Base-by-base conservation (phyloP, 805 yeast genomes). In the Candida ponderosae region DNA sequence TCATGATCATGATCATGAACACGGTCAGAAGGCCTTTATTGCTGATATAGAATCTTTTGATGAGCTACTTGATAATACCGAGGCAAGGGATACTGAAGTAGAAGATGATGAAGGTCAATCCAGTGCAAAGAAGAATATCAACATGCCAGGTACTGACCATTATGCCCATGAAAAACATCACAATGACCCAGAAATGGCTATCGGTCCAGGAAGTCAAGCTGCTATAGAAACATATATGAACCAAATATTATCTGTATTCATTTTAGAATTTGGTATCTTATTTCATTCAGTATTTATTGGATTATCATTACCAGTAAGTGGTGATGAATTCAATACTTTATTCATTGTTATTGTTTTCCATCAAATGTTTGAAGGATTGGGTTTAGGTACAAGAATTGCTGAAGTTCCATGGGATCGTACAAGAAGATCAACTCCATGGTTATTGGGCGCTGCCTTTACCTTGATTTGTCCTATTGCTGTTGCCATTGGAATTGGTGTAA, bases 231-330 rank as follows among this genome's bases (percentile, higher is more conserved):
- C 61, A 31, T 78, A 75, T 51, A 63, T 70, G 29, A 77, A 76
- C 28, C 81, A 79, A 54, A 50, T 81, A 14, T 51, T 79, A 9
- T 59, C 72, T 11, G 70, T 76, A 1, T 69, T 76, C 35, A 72
- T 80, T 27, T 60, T 83, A 42, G 95, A 85, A 56, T 81, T 81
- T 46, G 95, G 95, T 51, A 70, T 86, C 32, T 59, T 86, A 24
- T 82, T 85, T 66, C 95, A 86, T 59, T 86, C 95, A 4, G 74
- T 86, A 3, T 83, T 86, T 50, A 72, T 86, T 39, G 95, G 95
- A 19, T 65, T 86, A 36, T 70, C 93, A 0, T 65, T 85, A 33
- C 84, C 93, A 2, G 82, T 82, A 15, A 66, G 93, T 5, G 93
- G 89, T 34, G 81, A 75, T 3, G 90, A 81, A 54, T 85, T 84